Evolutionary conservation across 192 early-diverging fungal species (phyloP), one percentile per base, ranked within the genome.

Genomic region (Coemansia asiatica): DNA sequence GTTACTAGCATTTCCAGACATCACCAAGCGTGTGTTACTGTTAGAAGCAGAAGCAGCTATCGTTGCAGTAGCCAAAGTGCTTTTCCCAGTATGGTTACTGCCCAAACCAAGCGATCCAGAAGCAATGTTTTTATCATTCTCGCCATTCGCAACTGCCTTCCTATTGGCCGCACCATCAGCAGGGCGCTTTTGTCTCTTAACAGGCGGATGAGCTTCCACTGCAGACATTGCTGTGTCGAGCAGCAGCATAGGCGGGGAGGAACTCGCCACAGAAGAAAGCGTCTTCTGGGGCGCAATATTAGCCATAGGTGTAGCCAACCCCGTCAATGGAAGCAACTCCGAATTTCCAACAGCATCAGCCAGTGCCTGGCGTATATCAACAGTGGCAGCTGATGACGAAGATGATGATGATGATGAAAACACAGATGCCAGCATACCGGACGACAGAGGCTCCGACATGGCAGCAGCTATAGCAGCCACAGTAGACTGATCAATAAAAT

Each of bases 251-350:
- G 61, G 49, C 21, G 36, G 31, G 31, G 31, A 33, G 31, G 10
- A 28, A 27, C 21, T 8, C 2, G 44, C 6, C 44, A 15, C 1
- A 27, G 28, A 47, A 0, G 78, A 66, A 15, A 80, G 48, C 10
- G 72, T 75, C 64, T 74, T 61, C 55, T 80, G 78, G 38, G 78
- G 78, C 27, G 78, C 72, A 66, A 80, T 72, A 49, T 63, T 63
- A 4, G 67, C 38, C 19, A 57, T 44, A 15, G 68, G 51, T 54
- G 55, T 60, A n/a, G 58, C 29, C 29, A 70, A 23, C 0, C 56
- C 28, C 0, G 65, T 48, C 19, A 76, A 68, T 6, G 68, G 67
- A 47, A 76, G 64, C 40, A 63, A 2, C 60, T 69, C 29, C 56
- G 40, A 16, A 1, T 10, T 8, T 2, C 13, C 40, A 13, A 44